These are phyloP conservation scores for Claviceps cyperi DNA, from an alignment of 2,329 filamentous ascomycete species.

Conservation along the genomic window DNA sequence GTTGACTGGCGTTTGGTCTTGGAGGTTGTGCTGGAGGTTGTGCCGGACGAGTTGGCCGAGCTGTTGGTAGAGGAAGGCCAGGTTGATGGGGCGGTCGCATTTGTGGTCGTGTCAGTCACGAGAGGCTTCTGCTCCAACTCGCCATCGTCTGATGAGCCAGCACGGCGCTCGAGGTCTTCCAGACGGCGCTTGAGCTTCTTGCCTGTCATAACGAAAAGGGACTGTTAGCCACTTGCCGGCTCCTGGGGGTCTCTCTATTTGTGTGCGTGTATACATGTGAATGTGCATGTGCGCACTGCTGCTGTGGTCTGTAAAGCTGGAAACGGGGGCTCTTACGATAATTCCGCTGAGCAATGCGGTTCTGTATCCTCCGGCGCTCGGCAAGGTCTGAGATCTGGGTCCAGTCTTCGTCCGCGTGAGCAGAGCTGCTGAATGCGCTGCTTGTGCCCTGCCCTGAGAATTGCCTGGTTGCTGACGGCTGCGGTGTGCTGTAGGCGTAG, in stretches of 20 bases:
- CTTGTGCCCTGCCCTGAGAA: constrained; percentile 65
- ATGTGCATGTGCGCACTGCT: neutral
- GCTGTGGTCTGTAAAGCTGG: neutral
- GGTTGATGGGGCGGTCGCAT: neutral
- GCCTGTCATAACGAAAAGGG: constrained; percentile 32
- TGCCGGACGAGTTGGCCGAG: constrained; percentile 1
- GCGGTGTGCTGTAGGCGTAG: constrained; percentile 17
- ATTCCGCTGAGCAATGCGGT: constrained; percentile 93
- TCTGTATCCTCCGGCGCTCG: constrained; percentile 87
- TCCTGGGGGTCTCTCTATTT: neutral
- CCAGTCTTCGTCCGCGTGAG: constrained; percentile 96
- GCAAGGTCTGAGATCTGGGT: constrained; percentile 97
- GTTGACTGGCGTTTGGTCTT: constrained; percentile 24
- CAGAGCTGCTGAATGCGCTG: constrained; percentile 87
- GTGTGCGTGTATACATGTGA: neutral
- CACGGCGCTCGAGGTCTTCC: constrained; percentile 70
- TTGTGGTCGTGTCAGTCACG: constrained; percentile 5
- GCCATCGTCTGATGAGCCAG: constrained; percentile 40
- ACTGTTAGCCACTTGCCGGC: neutral
- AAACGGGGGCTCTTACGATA: constrained; percentile 53
- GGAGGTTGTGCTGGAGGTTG: constrained; percentile 21
- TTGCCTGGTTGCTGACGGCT: constrained; percentile 39
- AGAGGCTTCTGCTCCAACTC: constrained; percentile 25
- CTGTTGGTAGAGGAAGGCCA: neutral
- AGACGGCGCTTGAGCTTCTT: constrained; percentile 87